These are phyloP conservation scores for Picochlorum sp. DNA, from an alignment of 139 green algal genomes.

Conservation along the genomic window DNA sequence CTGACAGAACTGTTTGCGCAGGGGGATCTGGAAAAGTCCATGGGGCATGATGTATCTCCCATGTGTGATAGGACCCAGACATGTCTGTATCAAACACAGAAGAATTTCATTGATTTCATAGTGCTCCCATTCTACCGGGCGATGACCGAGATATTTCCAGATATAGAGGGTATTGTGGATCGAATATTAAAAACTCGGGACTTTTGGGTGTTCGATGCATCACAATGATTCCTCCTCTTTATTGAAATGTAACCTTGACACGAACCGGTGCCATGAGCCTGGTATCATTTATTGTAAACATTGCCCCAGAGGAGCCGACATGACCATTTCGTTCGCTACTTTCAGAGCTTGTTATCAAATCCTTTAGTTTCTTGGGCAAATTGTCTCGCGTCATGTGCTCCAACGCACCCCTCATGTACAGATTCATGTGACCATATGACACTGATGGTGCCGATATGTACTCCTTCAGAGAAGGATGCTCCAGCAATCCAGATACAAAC, in stretches of 20 bases:
- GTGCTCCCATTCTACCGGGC: slow-evolving; percentile 46
- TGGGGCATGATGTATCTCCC: slow-evolving; percentile 40
- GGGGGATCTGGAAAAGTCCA: slow-evolving; percentile 42
- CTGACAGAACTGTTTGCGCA: slow-evolving; percentile 60
- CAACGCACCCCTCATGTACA: slow-evolving; percentile 85
- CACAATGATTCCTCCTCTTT: no score
- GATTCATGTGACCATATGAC: slow-evolving; percentile 56
- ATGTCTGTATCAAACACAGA: slow-evolving; percentile 32
- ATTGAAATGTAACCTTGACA: slow-evolving; percentile 27
- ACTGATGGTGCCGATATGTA: slow-evolving; percentile 69
- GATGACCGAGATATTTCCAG: slow-evolving; percentile 11
- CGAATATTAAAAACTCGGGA: neutral
- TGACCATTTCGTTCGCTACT: neutral
- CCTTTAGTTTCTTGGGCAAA: slow-evolving; percentile 39
- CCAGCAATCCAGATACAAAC: slow-evolving; percentile 68
- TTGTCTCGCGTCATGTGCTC: slow-evolving; percentile 81
- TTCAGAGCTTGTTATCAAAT: slow-evolving; percentile 23
- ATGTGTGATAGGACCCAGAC: slow-evolving; percentile 46
- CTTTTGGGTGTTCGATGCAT: neutral
- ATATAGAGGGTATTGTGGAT: neutral
- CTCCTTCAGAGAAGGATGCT: slow-evolving; percentile 43
- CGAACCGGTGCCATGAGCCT: slow-evolving; percentile 63
- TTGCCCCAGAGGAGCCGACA: neutral
- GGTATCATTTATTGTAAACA: slow-evolving; percentile 91
- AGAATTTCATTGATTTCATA: slow-evolving; percentile 67